These are phyloP conservation scores for Fraxinus sp. DNA, from an alignment of 305 asterid genomes.

Conservation along the genomic window DNA sequence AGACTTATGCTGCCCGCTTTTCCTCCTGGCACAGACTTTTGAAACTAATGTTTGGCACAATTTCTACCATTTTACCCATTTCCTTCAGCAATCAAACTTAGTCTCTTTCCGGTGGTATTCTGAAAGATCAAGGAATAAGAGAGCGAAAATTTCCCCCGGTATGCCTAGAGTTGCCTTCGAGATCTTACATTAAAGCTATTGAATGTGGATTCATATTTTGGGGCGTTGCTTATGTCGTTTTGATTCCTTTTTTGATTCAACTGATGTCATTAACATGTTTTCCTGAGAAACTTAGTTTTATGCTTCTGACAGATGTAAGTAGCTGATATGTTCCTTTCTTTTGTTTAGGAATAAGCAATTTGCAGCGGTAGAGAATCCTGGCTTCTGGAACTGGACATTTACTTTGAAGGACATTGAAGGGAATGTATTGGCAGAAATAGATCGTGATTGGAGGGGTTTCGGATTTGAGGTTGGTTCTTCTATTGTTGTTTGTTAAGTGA, in stretches of 20 bases:
- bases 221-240: not conserved
- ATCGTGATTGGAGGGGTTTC: constrained; percentile 97
- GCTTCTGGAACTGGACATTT: constrained; percentile 96
- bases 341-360: constrained; percentile 74
- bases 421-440: constrained; percentile 82
- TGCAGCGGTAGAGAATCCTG: constrained; percentile 96
- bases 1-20: not conserved
- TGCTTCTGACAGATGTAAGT: constrained; percentile 4
- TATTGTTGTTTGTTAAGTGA: not conserved
- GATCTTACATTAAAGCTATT: not conserved
- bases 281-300: constrained; percentile 10
- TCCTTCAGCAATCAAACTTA: not conserved
- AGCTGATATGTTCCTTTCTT: not conserved
- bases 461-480: constrained; percentile 74
- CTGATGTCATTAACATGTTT: not conserved
- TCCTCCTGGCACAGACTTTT: not conserved
- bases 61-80: not conserved
- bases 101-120: not conserved
- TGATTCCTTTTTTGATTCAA: not conserved
- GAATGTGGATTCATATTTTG: constrained; percentile 9
- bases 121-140: not conserved
- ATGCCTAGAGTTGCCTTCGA: not conserved
- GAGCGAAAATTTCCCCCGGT: not conserved
- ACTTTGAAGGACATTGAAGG: constrained; percentile 90
- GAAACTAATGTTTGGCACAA: not conserved